Evolutionary conservation across 1,284 basidiomycete species (phyloP), one percentile per base, ranked within the genome.

Genomic region (Trametes sp.): DNA sequence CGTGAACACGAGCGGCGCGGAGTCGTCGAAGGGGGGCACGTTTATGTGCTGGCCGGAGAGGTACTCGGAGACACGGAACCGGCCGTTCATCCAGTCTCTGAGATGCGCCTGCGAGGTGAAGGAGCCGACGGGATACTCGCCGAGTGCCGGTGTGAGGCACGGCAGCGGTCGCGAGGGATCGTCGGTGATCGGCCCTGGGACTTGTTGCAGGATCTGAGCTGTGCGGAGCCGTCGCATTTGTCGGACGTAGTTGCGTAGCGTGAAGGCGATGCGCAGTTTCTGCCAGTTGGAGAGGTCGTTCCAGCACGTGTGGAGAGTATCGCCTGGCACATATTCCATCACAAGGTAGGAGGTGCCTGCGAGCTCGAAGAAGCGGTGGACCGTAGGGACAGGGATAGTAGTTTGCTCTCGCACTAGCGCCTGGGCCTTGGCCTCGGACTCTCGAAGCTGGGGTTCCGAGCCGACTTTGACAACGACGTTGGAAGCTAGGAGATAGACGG

Each of bases 211-310:
- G 24, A 33, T 31, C 16, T 44, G 53, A 5, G 54, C 38, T 29
- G 52, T 44, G 48, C 42, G 45, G 29, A 56, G 57, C 9, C 54
- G 26, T 16, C 62, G 72, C 21, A 76, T 64, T 49, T 75, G 73
- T 13, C 59, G 58, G 29, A 77, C 42, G 57, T 78, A 77, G 44
- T 69, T 46, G n/a, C 74, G 72, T 13, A 76, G 53, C 0, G 70
- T 74, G 60, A 69, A 73, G 0, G 67, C 68, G 29, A 75, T 64
- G 19, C 67, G 44, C 29, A 77, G 49, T 52, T 68, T 70, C 42
- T 56, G 52, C 65, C 69, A 73, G 19, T 61, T 11, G 14, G 67
- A 60, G 2, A 75, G 63, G 19, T 54, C 55, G 4, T 62, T 52
- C 76, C 75, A 76, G 45, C 64, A 68, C 4, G 66, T 38, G n/a